Conservation (phyloP, 176 grass and related monocot genomes). For the sorghum (Sorghum bicolor) region DNA sequence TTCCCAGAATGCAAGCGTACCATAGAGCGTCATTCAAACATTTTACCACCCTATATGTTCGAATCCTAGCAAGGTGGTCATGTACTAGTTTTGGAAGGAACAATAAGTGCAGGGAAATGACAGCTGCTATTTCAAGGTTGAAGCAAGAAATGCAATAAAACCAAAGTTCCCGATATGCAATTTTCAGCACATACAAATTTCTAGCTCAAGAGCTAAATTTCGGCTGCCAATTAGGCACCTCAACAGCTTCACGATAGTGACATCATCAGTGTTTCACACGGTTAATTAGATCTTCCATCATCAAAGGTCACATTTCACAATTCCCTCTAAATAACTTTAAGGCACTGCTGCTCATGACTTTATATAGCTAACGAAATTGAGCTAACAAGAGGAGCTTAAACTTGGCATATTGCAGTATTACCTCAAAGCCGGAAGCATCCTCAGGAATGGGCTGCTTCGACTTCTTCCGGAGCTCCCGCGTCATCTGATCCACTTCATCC, state of each 20-base stretch:
- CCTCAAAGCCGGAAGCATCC: constrained; percentile 53
- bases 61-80: background rate
- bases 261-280: background rate
- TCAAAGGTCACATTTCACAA: background rate
- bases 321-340: background rate
- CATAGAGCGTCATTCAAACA: constrained; percentile 7
- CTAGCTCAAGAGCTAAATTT: background rate
- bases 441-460: constrained; percentile 27
- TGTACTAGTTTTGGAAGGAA: background rate
- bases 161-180: background rate
- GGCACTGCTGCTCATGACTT: background rate
- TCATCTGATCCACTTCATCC: constrained; percentile 77
- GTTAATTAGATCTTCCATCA: background rate
- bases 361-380: background rate
- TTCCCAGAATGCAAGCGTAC: background rate
- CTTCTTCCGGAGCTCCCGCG: constrained; percentile 51
- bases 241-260: background rate
- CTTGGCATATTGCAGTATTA: constrained; percentile 6
- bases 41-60: background rate
- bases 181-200: background rate
- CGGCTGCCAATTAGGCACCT: background rate
- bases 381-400: background rate
- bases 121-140: background rate
- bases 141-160: background rate
- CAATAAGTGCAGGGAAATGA: background rate